These are phyloP conservation scores for Yamadazyma olivae DNA, from an alignment of 805 yeast genomes.

Conservation along the genomic window DNA sequence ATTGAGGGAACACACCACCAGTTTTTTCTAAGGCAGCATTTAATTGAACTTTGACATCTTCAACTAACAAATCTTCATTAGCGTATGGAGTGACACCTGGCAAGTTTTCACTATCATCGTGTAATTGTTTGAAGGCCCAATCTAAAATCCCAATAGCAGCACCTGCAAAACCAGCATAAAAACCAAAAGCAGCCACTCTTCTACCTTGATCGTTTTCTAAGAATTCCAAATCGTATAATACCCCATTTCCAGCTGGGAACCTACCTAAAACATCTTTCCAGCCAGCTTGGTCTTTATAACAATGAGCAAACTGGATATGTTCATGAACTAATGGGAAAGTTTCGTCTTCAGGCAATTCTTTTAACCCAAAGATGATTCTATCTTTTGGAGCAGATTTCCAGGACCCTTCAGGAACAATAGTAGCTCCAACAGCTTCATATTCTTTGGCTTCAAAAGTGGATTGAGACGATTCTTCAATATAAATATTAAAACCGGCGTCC, in stretches of 20 bases:
- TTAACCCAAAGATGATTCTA: constrained; percentile 87
- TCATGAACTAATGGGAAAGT: constrained; percentile 91
- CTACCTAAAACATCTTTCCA: constrained; percentile 90
- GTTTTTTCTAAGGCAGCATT: constrained; percentile 53
- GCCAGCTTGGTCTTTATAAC: constrained; percentile 96
- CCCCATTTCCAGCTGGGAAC: constrained; percentile 90
- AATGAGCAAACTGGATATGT: constrained; percentile 98
- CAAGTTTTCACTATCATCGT: constrained; percentile 63
- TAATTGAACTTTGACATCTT: constrained; percentile 63
- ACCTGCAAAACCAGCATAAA: constrained; percentile 99
- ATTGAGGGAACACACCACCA: constrained; percentile 69
- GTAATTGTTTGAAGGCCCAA: constrained; percentile 89
- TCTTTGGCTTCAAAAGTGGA: constrained; percentile 77
- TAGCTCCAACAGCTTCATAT: constrained; percentile 78
- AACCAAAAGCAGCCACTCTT: constrained; percentile 99
- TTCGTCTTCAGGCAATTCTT: constrained; percentile 89
- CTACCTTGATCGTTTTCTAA: constrained; percentile 92
- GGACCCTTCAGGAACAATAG: constrained; percentile 86
- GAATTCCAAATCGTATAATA: constrained; percentile 90
- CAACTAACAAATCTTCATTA: constrained; percentile 65
- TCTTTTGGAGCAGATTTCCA: constrained; percentile 92
- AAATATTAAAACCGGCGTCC: constrained; percentile 85
- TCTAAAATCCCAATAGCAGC: constrained; percentile 94
- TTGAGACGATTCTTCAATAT: constrained; percentile 83
- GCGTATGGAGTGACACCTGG: constrained; percentile 81